Conservation (phyloP, 495 filamentous ascomycete species). For the Podospora australis region DNA sequence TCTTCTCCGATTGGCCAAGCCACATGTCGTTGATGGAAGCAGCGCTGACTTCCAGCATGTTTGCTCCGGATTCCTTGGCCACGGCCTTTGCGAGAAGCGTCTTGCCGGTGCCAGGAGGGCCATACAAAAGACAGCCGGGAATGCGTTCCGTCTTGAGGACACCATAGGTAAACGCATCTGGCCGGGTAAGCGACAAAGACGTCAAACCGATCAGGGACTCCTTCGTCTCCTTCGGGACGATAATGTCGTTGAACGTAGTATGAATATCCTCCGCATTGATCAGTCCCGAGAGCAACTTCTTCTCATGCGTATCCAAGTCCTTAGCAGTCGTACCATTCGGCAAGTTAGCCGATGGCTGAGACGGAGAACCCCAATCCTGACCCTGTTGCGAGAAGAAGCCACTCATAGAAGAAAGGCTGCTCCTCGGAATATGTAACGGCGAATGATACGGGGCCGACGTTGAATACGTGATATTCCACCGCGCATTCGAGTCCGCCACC, state of each 20-base stretch:
- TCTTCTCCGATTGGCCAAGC: slow-evolving; percentile 95
- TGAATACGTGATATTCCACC: slow-evolving; percentile 17
- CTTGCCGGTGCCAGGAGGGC: slow-evolving; percentile 93
- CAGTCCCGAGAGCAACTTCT: slow-evolving; percentile 72
- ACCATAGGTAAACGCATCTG: slow-evolving; percentile 93
- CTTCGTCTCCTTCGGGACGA: slow-evolving; percentile 73
- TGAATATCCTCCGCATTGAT: slow-evolving; percentile 73
- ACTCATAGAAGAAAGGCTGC: background rate
- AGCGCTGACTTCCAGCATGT: slow-evolving; percentile 54
- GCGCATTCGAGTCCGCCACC: slow-evolving; percentile 19
- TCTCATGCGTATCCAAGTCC: slow-evolving; percentile 58
- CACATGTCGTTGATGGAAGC: slow-evolving; percentile 90
- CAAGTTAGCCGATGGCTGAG: background rate
- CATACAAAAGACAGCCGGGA: slow-evolving; percentile 83
- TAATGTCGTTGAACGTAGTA: slow-evolving; percentile 79
- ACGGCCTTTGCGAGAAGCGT: slow-evolving; percentile 93
- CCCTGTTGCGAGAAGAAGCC: slow-evolving; percentile 1
- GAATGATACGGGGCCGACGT: slow-evolving; percentile 27
- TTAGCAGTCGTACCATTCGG: slow-evolving; percentile 11
- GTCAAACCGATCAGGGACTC: slow-evolving; percentile 87
- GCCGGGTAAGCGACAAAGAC: slow-evolving; percentile 76
- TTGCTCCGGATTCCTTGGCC: slow-evolving; percentile 87
- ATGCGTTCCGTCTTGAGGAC: slow-evolving; percentile 89
- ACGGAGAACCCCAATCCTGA: slow-evolving; percentile 3
- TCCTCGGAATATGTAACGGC: slow-evolving; percentile 13